Evolutionary conservation across 495 filamentous ascomycete genomes (phyloP).

Genomic region (Annulohypoxylon moriforme): DNA sequence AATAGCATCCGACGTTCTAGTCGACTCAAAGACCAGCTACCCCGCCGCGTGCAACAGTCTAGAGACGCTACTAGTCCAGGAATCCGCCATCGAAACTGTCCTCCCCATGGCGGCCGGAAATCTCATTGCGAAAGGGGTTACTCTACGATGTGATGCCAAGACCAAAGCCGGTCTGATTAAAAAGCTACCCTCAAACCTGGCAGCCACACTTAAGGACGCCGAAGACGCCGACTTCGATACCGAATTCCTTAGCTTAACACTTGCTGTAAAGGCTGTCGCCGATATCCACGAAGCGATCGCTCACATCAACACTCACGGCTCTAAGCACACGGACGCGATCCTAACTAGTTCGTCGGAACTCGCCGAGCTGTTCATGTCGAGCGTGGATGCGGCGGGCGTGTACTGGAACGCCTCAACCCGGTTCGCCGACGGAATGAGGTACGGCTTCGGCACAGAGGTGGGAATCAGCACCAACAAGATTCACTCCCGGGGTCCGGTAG

Average conservation of each 20-base stretch:
- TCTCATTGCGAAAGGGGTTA: conserved; percentile 79
- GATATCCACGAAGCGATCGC: conserved; percentile 75
- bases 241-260: conserved; percentile 86
- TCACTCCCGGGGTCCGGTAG: conserved; percentile 91
- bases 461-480: conserved; percentile 99
- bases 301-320: conserved; percentile 92
- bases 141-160: conserved; percentile 80
- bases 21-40: conserved; percentile 94
- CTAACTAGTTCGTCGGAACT: conserved; percentile 72
- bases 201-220: conserved; percentile 68
- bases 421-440: conserved; percentile 96
- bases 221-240: conserved; percentile 79
- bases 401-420: conserved; percentile 97
- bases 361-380: conserved; percentile 82
- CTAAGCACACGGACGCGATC: conserved; percentile 95
- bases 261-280: conserved; percentile 85
- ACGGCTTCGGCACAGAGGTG: conserved; percentile 97
- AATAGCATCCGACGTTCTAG: conserved; percentile 79
- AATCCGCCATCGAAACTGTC: conserved; percentile 72
- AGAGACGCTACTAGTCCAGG: conserved; percentile 89
- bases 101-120: conserved; percentile 77
- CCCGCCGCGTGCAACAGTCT: conserved; percentile 96
- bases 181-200: conserved; percentile 50
- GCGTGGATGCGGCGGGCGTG: conserved; percentile 89
- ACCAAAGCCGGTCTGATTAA: conserved; percentile 70